These are phyloP conservation scores for Penium margaritaceum DNA, from an alignment of 139 green algal species.

Conservation along the genomic window DNA sequence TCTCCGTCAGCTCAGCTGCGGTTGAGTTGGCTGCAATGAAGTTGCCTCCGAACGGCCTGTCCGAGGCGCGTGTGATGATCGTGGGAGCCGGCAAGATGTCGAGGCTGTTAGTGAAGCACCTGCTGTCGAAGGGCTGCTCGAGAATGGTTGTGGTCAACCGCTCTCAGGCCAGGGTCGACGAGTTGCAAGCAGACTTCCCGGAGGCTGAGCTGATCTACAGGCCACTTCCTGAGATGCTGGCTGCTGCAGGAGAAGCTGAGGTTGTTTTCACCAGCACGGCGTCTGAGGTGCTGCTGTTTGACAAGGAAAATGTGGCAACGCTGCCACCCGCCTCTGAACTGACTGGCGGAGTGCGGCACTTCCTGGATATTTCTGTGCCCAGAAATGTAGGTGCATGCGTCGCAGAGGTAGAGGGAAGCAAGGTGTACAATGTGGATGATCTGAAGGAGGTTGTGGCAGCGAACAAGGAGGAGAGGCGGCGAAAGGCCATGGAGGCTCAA, in stretches of 20 bases:
- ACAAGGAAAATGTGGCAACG: slow-evolving; percentile 41
- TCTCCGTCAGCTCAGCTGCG: slow-evolving; percentile 88
- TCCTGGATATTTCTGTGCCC: slow-evolving; percentile 95
- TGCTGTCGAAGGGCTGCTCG: slow-evolving; percentile 87
- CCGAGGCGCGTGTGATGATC: slow-evolving; percentile 79
- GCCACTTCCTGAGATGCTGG: slow-evolving; percentile 88
- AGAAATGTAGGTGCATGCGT: slow-evolving; percentile 85
- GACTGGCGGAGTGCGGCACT: slow-evolving; percentile 79
- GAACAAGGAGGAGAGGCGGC: slow-evolving; percentile 82
- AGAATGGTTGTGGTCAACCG: slow-evolving; percentile 87
- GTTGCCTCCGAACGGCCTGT: slow-evolving; percentile 75
- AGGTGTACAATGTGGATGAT: slow-evolving; percentile 98
- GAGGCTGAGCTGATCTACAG: slow-evolving; percentile 87
- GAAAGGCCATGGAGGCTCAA: slow-evolving; percentile 67
- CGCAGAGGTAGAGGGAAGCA: slow-evolving; percentile 55
- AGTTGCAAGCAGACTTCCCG: slow-evolving; percentile 86
- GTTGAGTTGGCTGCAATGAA: slow-evolving; percentile 95
- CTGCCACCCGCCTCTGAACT: slow-evolving; percentile 55
- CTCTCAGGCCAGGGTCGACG: slow-evolving; percentile 72
- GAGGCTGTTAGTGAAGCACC: slow-evolving; percentile 93
- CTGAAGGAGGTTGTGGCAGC: slow-evolving; percentile 92
- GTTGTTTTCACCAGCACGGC: slow-evolving; percentile 84
- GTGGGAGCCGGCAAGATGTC: slow-evolving; percentile 98
- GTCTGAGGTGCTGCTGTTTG: slow-evolving; percentile 44
- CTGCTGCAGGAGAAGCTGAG: slow-evolving; percentile 67